phyloP scores from a whole-genome alignment of 2,329 filamentous ascomycete genomes.

The Pseudocercospora eumusae region DNA sequence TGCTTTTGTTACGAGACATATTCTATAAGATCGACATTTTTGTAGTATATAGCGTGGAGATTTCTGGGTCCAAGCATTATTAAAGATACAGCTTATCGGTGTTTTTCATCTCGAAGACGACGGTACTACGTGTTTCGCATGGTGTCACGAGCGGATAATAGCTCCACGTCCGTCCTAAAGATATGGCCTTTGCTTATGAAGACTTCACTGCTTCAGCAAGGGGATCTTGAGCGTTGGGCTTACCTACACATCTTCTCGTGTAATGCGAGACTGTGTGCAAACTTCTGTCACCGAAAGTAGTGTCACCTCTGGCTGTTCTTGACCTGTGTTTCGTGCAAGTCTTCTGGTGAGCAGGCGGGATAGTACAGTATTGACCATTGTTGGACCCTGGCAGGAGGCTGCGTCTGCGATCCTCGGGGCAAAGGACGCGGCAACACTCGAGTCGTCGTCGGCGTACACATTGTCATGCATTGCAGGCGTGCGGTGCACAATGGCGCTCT shows the following conservation, averaged over 20 bases:
- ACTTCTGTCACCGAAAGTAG: not conserved
- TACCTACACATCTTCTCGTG: too few species aligned
- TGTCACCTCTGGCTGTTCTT: not conserved
- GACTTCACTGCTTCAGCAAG: too few species aligned
- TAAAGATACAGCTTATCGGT: not conserved
- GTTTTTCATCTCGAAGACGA: not conserved
- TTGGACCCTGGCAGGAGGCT: not conserved
- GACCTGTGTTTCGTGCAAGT: not conserved
- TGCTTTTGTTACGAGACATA: not conserved
- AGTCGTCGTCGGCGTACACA: not conserved
- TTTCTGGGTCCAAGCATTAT: not conserved
- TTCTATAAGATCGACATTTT: not conserved
- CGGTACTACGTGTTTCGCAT: not conserved
- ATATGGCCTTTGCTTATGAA: too few species aligned
- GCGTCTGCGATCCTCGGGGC: not conserved
- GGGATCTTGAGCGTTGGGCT: too few species aligned
- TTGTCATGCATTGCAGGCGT: conserved; percentile 1
- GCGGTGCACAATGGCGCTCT: not conserved
- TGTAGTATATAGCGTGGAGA: not conserved
- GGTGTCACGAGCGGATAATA: not conserved
- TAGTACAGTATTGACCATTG: not conserved
- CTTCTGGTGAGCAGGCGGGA: not conserved
- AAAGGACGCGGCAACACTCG: not conserved
- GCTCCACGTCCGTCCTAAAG: too few species aligned
- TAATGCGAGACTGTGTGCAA: not conserved